Evolutionary conservation across 352 stramenopile genomes (phyloP), one percentile per base, ranked within the genome.

Genomic region (Pythium phragmiticola): DNA sequence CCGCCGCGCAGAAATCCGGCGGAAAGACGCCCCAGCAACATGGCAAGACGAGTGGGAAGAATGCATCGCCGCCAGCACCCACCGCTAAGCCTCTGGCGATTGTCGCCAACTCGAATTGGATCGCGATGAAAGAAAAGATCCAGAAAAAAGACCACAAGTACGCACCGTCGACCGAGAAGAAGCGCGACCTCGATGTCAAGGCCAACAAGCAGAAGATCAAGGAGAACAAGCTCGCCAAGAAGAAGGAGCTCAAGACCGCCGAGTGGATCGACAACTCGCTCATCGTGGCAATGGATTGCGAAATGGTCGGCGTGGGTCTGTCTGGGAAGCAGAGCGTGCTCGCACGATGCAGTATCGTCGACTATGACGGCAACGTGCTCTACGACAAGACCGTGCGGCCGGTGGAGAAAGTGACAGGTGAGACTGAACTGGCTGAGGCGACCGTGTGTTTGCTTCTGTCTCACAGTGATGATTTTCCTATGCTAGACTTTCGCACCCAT

Each of bases 241-340:
- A 81, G 50, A 72, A 79, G 61, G 71, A 89, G 64, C 48, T 57
- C 30, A 79, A 80, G 45, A 80, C 74, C 8, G 76, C 77, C 57
- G 69, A 89, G 58, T 92, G 84, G 86, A 88, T 95, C 64, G 82
- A 93, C 73, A 89, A 90, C 64, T 68, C 65, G 33, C 55, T 62
- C 8, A 91, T 95, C 59, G 66, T 94, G 21, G 87, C 70, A n/a
- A 94, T 95, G 83, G 87, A 95, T 82, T 95, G 87, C 66, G 87
- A 95, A 68, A 95, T 95, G 87, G 87, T 95, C 8, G 87, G 87
- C 36, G 87, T 95, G 3, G 87, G 87, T 0, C 63, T 88, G 16
- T 87, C 78, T 3, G 87, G 87, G 28, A 89, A 87, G 60, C 85
- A 79, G 26, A 94, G 85, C 46, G 87, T 90, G 37, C 64, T 95